Base-by-base conservation (phyloP, 2,329 filamentous ascomycete genomes). In the Aspergillus thermomutatus region DNA sequence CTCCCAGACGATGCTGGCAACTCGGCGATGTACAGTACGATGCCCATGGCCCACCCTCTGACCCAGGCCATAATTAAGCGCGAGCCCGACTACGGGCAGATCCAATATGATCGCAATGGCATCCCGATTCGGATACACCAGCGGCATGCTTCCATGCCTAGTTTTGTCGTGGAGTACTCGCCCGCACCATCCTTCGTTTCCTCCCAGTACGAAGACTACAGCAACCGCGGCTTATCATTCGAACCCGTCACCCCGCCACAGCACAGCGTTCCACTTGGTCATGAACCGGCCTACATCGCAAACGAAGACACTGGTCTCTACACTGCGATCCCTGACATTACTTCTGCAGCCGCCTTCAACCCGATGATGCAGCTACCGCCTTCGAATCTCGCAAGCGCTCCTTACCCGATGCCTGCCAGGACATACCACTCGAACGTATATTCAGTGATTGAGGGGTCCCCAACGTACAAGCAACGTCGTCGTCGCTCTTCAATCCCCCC, bases 191-290 rank as follows among this genome's bases (percentile, higher is more conserved):
- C 94, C 1, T 97, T 97, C 70, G 92, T 96, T 52, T 97, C 94
- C n/a, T 97, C 94, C 1, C 92, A 97, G 69, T 96, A 93, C 69
- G 94, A 97, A 72, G 93, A 97, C 74, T 99, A 97, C 81, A 96
- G 91, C 84, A 93, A 92, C 72, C 89, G 94, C 56, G 94, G 92
- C 52, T 87, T 97, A 69, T 97, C 93, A 2, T 99, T 93, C 72
- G 94, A 99, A 81, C 94, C 94, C 52, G 87, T 99, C 66, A 99
- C 94, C 0, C 94, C 94, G 57, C 94, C 94, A 17, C 94, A 97
- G 73, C 91, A 97, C 76, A 86, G 90, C 14, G 78, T 94, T 57
- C 87, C 85, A 60, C 87, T 96, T 64, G 85, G 89, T 58, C 83
- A 88, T 43, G 94, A 99, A 80, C 92, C 94, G 9, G 91, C 94